Percentiles rank a stretch among this genome's conserved stretches.
Evolutionary conservation across 257 asterid genomes (phyloP).

Genomic region (Solanum paucissectum): DNA sequence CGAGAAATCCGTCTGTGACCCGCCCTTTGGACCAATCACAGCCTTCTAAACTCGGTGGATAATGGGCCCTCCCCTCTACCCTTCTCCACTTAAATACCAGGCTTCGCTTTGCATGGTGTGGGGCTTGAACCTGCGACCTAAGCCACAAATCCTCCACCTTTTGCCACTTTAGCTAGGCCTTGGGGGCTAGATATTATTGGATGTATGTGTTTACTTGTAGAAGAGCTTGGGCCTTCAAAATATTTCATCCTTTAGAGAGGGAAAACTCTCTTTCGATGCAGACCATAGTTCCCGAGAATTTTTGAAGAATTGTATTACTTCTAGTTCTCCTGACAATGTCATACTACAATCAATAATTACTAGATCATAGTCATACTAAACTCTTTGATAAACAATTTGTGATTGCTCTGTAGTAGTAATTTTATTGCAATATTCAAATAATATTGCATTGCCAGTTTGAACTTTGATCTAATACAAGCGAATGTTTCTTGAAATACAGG

Average conservation of each 20-base stretch:
- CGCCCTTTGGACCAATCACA: no score
- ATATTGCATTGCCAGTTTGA: neutral
- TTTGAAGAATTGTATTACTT: neutral
- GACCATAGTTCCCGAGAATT: neutral
- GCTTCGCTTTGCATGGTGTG: no score
- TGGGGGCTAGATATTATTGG: neutral
- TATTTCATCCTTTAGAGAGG: neutral
- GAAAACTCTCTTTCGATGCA: neutral
- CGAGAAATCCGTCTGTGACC: no score
- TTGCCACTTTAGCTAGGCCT: no score
- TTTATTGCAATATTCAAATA: neutral
- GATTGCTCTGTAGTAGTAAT: neutral
- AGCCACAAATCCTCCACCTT: no score
- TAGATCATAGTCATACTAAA: neutral
- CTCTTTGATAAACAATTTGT: neutral
- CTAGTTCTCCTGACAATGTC: neutral
- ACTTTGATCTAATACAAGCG: neutral
- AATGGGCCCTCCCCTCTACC: no score
- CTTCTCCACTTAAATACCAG: no score
- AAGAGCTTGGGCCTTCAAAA: neutral
- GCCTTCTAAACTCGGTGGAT: no score
- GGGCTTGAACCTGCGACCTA: no score
- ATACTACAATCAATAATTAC: neutral
- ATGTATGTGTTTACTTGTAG: neutral
- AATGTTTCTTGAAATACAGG: constrained; percentile 36